These are phyloP conservation scores for Chiua sp. DNA, from an alignment of 1,284 basidiomycete genomes.

Conservation along the genomic window DNA sequence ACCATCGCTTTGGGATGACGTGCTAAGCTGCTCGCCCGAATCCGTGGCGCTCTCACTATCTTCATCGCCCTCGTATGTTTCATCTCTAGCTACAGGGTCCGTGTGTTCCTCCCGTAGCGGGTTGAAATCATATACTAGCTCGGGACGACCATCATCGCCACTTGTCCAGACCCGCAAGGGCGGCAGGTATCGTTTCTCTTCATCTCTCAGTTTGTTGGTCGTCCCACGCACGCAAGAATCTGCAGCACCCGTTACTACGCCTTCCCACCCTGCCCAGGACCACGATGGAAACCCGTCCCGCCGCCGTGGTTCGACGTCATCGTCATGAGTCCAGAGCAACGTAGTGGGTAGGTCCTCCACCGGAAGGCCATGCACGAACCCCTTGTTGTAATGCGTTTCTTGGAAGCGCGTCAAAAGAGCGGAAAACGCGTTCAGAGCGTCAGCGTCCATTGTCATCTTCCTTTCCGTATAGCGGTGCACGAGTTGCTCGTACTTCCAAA, in stretches of 20 bases:
- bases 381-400: constrained; percentile 3
- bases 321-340: constrained; percentile 16
- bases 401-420: constrained; percentile 11
- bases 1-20: not conserved
- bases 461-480: constrained; percentile 9
- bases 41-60: too few species aligned
- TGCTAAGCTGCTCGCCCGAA: not conserved
- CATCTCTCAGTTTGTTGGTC: not conserved
- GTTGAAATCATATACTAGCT: constrained; percentile 14
- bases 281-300: constrained; percentile 8
- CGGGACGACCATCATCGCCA: not conserved
- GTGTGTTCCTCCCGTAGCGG: not conserved
- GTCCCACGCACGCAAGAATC: too few species aligned
- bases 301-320: not conserved
- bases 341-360: constrained; percentile 9
- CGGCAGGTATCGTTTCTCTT: not conserved
- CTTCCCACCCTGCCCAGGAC: constrained; percentile 16
- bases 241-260: not conserved
- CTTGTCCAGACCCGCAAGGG: constrained; percentile 19
- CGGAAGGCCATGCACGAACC: constrained; percentile 12
- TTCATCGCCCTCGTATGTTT: not conserved
- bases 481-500: constrained; percentile 1
- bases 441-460: constrained; percentile 14
- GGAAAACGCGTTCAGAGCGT: constrained; percentile 20
- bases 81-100: not conserved